phyloP scores from a whole-genome alignment of 2,329 filamentous ascomycete genomes.

The Albophoma yamanashiensis region DNA sequence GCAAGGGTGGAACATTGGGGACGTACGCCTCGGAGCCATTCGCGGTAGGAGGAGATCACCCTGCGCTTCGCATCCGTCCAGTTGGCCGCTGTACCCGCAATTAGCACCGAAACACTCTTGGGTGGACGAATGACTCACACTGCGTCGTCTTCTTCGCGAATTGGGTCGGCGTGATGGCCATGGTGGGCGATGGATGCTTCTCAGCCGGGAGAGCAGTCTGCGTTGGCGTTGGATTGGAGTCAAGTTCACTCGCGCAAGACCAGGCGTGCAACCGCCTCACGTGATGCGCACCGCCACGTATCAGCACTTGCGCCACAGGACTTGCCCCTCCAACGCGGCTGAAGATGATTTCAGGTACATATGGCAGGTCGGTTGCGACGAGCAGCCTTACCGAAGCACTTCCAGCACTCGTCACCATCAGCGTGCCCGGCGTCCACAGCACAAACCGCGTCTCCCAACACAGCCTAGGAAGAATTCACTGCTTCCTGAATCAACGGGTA shows the following conservation, averaged over 20 bases:
- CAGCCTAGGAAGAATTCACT: not conserved
- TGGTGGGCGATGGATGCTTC: slow-evolving; percentile 38
- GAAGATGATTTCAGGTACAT: slow-evolving; percentile 2
- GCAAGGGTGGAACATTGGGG: slow-evolving; percentile 1
- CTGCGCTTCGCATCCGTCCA: slow-evolving; percentile 81
- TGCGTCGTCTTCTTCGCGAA: slow-evolving; percentile 73
- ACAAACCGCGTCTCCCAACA: not conserved
- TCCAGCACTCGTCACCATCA: not conserved
- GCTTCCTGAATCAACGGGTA: slow-evolving; percentile 20
- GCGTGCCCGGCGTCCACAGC: not conserved
- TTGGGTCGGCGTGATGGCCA: slow-evolving; percentile 89
- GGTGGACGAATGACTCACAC: slow-evolving; percentile 42
- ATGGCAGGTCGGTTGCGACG: not conserved
- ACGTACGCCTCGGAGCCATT: slow-evolving; percentile 94
- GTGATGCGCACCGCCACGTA: slow-evolving; percentile 13
- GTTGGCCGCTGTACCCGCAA: slow-evolving; percentile 56
- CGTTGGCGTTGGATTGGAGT: slow-evolving; percentile 18
- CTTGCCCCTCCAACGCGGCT: slow-evolving; percentile 7
- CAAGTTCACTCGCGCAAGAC: slow-evolving; percentile 11
- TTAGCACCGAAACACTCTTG: slow-evolving; percentile 21
- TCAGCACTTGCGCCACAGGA: slow-evolving; percentile 6
- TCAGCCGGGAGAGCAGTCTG: slow-evolving; percentile 13
- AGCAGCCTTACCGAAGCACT: not conserved
- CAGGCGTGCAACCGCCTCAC: slow-evolving; percentile 12
- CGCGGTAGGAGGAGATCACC: slow-evolving; percentile 82